These are phyloP conservation scores for Mitragyna speciosa DNA, from an alignment of 257 asterid species.

Conservation along the genomic window DNA sequence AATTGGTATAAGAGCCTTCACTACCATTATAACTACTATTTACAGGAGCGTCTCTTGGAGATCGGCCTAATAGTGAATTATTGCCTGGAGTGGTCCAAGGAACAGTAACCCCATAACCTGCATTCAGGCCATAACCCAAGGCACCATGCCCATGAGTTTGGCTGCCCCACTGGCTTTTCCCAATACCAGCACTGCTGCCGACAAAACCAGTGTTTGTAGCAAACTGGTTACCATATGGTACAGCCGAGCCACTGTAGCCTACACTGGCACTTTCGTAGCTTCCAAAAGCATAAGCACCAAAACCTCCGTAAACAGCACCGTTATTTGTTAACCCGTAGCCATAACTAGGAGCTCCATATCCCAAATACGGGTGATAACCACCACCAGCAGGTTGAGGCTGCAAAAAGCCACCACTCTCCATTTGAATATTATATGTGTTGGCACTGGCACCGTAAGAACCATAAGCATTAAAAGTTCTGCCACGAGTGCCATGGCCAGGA, in stretches of 20 bases:
- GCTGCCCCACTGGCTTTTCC: no score
- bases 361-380: conserved; percentile 17
- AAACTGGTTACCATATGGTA: no score
- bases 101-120: conserved; percentile 4
- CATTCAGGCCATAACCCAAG: conserved; percentile 8
- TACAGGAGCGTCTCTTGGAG: conserved; percentile 5
- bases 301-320: background rate
- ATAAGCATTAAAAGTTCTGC: conserved; percentile 7
- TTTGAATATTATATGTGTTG: conserved; percentile 3
- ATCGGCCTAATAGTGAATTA: background rate
- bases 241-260: background rate
- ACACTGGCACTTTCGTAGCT: background rate
- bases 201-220: no score
- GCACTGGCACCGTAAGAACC: background rate
- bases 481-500: conserved; percentile 27
- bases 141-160: conserved; percentile 3
- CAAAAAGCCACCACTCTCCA: background rate
- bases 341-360: conserved; percentile 1
- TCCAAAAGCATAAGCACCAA: conserved; percentile 5
- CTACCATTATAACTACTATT: background rate
- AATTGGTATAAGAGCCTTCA: conserved; percentile 9
- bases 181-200: no score
- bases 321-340: conserved; percentile 5
- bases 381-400: conserved; percentile 13
- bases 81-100: conserved; percentile 8